These are phyloP conservation scores for Colletotrichum acutatum DNA, from an alignment of 2,329 filamentous ascomycete genomes.

Conservation along the genomic window DNA sequence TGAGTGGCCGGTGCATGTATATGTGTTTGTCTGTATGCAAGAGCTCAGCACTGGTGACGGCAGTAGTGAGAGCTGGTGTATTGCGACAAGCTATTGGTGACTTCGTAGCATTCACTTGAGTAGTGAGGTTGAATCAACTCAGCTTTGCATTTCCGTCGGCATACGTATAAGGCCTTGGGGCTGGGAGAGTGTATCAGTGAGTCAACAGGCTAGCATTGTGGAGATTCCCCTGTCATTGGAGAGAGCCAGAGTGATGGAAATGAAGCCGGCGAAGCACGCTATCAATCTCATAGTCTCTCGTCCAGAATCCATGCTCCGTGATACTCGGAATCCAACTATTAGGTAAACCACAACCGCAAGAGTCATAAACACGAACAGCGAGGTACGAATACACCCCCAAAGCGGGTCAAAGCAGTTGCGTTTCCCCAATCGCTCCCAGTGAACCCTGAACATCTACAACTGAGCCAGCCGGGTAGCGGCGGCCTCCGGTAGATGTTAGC, in stretches of 20 bases:
- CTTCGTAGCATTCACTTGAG: too few relatives aligned
- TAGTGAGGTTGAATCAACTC: too few relatives aligned
- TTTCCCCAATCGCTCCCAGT: neutral
- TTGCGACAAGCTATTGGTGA: too few relatives aligned
- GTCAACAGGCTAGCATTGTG: neutral
- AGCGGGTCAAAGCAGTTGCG: neutral
- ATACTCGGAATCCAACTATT: neutral
- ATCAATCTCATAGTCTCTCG: neutral
- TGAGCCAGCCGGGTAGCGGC: conserved; percentile 27
- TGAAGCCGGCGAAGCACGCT: neutral
- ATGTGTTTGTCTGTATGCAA: too few relatives aligned
- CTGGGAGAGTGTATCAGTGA: neutral
- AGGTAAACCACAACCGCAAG: neutral
- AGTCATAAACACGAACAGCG: neutral
- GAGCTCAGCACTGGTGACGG: too few relatives aligned
- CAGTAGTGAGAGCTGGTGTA: too few relatives aligned
- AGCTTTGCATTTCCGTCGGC: too few relatives aligned
- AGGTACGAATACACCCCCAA: neutral
- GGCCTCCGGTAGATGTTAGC: conserved; percentile 33
- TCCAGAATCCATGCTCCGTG: neutral
- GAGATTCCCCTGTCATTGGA: neutral
- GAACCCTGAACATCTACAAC: neutral
- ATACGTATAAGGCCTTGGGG: too few relatives aligned
- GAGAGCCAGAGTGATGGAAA: neutral
- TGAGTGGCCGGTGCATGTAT: too few relatives aligned